Conservation (phyloP, 2,329 filamentous ascomycete genomes). For the Fusarium succisae region DNA sequence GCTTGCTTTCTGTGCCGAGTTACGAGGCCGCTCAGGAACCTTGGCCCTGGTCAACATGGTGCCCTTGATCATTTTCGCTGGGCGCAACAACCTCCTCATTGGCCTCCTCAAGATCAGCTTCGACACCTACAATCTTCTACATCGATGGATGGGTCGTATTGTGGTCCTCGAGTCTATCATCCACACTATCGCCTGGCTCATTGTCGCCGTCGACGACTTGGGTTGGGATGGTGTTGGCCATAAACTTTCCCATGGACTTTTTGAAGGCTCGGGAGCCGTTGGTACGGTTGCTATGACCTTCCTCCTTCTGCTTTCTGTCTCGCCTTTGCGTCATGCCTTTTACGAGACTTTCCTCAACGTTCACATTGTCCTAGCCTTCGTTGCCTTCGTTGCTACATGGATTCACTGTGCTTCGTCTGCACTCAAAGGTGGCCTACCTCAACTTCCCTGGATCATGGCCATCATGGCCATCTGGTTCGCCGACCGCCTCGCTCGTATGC, state of each 20-base stretch:
- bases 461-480: slow-evolving; percentile 80
- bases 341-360: slow-evolving; percentile 95
- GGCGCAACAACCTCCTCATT: slow-evolving; percentile 94
- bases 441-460: slow-evolving; percentile 78
- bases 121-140: slow-evolving; percentile 87
- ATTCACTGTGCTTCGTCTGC: slow-evolving; percentile 77
- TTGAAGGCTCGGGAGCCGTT: slow-evolving; percentile 72
- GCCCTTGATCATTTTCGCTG: slow-evolving; percentile 86
- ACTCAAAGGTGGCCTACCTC: slow-evolving; percentile 72
- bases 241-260: slow-evolving; percentile 66
- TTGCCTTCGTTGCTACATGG: slow-evolving; percentile 77
- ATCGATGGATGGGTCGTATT: slow-evolving; percentile 80
- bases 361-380: slow-evolving; percentile 79
- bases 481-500: slow-evolving; percentile 73
- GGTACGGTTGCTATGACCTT: slow-evolving; percentile 69
- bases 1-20: slow-evolving; percentile 77
- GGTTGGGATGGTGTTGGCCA: slow-evolving; percentile 68
- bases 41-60: slow-evolving; percentile 91
- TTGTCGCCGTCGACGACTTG: slow-evolving; percentile 73
- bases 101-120: slow-evolving; percentile 85
- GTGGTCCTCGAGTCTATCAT: slow-evolving; percentile 73
- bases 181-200: slow-evolving; percentile 78
- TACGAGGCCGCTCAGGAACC: slow-evolving; percentile 86
- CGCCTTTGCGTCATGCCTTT: slow-evolving; percentile 88
- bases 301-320: slow-evolving; percentile 76